Conservation (phyloP, 2,329 filamentous ascomycete species). For the Tolypocladium ophioglossoides region DNA sequence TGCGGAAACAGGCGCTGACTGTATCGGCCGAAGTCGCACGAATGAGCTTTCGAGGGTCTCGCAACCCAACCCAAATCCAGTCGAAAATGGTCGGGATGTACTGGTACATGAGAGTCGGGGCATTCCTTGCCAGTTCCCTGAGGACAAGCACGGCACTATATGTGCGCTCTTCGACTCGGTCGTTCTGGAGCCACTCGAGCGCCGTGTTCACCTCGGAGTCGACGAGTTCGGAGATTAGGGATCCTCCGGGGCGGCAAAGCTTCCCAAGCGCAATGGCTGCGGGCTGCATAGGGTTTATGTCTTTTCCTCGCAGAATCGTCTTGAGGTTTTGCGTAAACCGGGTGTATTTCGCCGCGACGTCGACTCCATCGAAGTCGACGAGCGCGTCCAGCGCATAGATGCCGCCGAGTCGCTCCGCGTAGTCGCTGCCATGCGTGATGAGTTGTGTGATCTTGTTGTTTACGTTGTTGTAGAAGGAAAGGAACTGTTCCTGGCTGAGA, state of each 20-base stretch:
- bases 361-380: slow-evolving; percentile 93
- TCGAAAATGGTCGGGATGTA: slow-evolving; percentile 95
- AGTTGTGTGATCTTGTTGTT: slow-evolving; percentile 50
- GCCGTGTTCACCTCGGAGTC: slow-evolving; percentile 96
- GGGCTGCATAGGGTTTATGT: slow-evolving; percentile 80
- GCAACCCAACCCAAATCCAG: slow-evolving; percentile 88
- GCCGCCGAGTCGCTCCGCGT: slow-evolving; percentile 80
- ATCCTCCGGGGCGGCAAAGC: slow-evolving; percentile 83
- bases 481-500: slow-evolving; percentile 69
- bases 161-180: slow-evolving; percentile 82
- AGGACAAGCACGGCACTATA: slow-evolving; percentile 90
- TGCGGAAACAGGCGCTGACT: slow-evolving; percentile 90
- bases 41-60: slow-evolving; percentile 84
- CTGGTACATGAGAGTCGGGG: slow-evolving; percentile 88
- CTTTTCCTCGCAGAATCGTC: slow-evolving; percentile 79
- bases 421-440: slow-evolving; percentile 77
- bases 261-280: slow-evolving; percentile 84
- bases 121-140: slow-evolving; percentile 82
- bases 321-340: slow-evolving; percentile 88
- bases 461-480: slow-evolving; percentile 42
- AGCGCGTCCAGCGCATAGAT: slow-evolving; percentile 86
- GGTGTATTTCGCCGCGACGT: slow-evolving; percentile 86
- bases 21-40: slow-evolving; percentile 86
- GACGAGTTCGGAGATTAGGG: slow-evolving; percentile 88
- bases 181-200: slow-evolving; percentile 92